Evolutionary conservation across 2,329 filamentous ascomycete species (phyloP).

Genomic region (Colletotrichum salicis): DNA sequence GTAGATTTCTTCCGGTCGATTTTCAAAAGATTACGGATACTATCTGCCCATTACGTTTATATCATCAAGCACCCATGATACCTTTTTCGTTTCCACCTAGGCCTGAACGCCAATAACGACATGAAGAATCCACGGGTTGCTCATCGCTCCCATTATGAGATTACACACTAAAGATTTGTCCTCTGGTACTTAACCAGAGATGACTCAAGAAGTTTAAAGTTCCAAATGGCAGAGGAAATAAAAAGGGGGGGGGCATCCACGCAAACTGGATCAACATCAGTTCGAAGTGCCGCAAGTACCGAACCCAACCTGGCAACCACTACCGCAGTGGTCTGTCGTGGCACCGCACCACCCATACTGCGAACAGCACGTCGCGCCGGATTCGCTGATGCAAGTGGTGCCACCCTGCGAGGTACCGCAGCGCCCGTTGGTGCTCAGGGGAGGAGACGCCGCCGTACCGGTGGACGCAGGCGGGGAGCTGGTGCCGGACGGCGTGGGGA

Average conservation of each 20-base stretch:
- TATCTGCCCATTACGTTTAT: not conserved
- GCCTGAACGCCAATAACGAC: not conserved
- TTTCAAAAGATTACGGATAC: no score
- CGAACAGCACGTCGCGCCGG: constrained; percentile 36
- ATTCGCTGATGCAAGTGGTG: constrained; percentile 38
- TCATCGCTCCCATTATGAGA: not conserved
- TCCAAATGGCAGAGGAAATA: not conserved
- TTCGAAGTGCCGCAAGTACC: constrained; percentile 27
- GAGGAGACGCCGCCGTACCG: constrained; percentile 11
- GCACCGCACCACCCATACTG: constrained; percentile 39
- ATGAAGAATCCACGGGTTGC: not conserved
- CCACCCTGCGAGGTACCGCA: constrained; percentile 40
- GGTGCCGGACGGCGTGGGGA: not conserved
- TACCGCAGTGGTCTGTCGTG: constrained; percentile 37
- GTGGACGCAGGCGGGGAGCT: constrained; percentile 6
- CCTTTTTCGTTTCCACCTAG: not conserved
- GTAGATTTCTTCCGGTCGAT: no score
- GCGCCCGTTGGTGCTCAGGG: constrained; percentile 38
- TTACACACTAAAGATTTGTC: constrained; percentile 24
- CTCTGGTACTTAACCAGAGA: not conserved
- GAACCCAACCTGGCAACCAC: constrained; percentile 30
- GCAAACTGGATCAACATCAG: not conserved
- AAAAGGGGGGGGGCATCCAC: no score
- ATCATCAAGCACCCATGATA: not conserved
- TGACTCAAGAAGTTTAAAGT: not conserved